Evolutionary conservation across 2,329 filamentous ascomycete genomes (phyloP).

Genomic region (Beauveria scarabaeidicola): DNA sequence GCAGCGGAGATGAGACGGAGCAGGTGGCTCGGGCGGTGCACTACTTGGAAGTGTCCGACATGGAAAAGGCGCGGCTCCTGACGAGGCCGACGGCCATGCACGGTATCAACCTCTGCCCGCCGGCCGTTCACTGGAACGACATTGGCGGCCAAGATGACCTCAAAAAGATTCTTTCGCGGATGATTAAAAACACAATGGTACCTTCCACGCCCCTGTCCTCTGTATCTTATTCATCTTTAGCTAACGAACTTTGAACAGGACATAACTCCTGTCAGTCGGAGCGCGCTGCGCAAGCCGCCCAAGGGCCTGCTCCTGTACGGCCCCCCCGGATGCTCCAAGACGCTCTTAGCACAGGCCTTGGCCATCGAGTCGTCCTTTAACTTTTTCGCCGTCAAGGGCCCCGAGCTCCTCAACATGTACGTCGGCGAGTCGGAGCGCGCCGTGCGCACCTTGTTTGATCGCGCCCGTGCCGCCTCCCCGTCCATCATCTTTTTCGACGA

Average conservation of each 20-base stretch:
- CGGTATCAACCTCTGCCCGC: conserved; percentile 81
- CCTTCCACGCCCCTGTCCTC: neutral
- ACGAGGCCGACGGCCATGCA: conserved; percentile 81
- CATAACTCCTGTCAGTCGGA: conserved; percentile 24
- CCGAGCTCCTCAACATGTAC: conserved; percentile 92
- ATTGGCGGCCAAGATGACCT: conserved; percentile 78
- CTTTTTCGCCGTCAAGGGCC: conserved; percentile 89
- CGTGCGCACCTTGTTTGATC: conserved; percentile 75
- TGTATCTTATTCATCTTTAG: neutral
- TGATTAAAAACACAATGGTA: conserved; percentile 35
- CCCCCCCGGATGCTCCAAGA: conserved; percentile 91
- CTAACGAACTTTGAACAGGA: conserved; percentile 16
- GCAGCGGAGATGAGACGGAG: neutral
- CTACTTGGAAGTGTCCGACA: conserved; percentile 39
- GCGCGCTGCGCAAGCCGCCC: conserved; percentile 46
- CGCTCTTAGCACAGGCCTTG: conserved; percentile 80
- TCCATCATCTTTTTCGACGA: conserved; percentile 97
- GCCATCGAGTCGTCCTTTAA: conserved; percentile 87
- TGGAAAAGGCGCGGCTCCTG: conserved; percentile 55
- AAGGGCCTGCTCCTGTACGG: conserved; percentile 87
- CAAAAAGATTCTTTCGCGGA: conserved; percentile 51
- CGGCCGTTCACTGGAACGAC: conserved; percentile 76
- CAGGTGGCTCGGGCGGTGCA: conserved; percentile 10
- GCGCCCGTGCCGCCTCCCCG: conserved; percentile 75
- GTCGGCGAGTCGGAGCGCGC: conserved; percentile 89